phyloP scores from a whole-genome alignment of 1,139 yeast genomes.

The Yamadazyma taylorii region DNA sequence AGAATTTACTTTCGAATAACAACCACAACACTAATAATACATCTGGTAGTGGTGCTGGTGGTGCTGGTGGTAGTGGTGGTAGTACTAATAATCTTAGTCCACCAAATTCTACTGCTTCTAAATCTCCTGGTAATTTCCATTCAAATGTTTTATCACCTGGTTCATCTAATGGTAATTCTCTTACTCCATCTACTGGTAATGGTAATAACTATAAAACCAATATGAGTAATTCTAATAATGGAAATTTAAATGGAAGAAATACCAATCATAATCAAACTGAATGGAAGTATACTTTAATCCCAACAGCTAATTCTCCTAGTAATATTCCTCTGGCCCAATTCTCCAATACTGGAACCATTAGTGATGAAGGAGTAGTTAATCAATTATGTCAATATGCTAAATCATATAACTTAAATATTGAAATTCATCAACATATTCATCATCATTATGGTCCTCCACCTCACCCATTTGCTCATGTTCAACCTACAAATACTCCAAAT shows the following conservation, averaged over 20 bases:
- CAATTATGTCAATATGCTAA: conserved; percentile 63
- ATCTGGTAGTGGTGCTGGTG: conserved; percentile 5
- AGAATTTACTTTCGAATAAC: not conserved
- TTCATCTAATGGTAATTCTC: too few species aligned
- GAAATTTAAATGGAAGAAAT: not conserved
- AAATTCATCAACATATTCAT: conserved; percentile 84
- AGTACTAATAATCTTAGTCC: not conserved
- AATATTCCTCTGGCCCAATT: conserved; percentile 20
- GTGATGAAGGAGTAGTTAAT: conserved; percentile 53
- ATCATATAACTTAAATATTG: conserved; percentile 56
- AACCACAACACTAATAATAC: conserved; percentile 13
- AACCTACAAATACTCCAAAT: conserved; percentile 6
- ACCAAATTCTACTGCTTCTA: not conserved
- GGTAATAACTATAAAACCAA: too few species aligned
- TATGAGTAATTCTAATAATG: not conserved
- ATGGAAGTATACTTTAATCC: conserved; percentile 34
- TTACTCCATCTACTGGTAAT: too few species aligned
- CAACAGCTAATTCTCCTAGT: conserved; percentile 14
- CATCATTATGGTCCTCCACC: conserved; percentile 56
- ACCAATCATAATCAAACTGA: conserved; percentile 17
- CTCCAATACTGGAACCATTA: conserved; percentile 49
- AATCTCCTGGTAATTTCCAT: not conserved
- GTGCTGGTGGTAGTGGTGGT: not conserved
- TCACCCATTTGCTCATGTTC: conserved; percentile 23
- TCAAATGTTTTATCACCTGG: too few species aligned